Percentiles rank a stretch among this genome's conserved stretches.
Conservation (phyloP, 2,329 filamentous ascomycete genomes). For the Colletotrichum paranaense region DNA sequence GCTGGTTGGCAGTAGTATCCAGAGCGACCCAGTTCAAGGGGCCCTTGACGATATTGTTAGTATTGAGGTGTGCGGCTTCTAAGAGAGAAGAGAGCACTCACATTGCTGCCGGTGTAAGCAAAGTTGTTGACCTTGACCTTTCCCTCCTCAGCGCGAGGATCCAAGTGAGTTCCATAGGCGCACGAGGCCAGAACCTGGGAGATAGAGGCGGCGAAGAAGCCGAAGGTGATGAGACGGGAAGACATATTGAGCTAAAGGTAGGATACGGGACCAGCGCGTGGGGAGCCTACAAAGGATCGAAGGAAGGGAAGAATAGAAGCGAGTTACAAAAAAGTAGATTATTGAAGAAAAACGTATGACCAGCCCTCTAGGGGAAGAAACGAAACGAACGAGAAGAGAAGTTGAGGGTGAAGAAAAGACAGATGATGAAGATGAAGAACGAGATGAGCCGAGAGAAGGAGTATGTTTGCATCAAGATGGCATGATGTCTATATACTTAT, state of each 20-base stretch:
- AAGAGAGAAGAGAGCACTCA: conserved; percentile 37
- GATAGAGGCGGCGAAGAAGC: conserved; percentile 28
- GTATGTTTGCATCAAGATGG: conserved; percentile 26
- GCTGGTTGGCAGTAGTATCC: conserved; percentile 48
- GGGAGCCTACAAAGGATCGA: conserved; percentile 23
- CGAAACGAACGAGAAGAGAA: conserved; percentile 31
- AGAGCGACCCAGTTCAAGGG: conserved; percentile 61
- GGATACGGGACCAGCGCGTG: conserved; percentile 30
- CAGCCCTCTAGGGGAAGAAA: conserved; percentile 35
- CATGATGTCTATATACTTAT: conserved; percentile 30
- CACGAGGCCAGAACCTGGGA: conserved; percentile 47
- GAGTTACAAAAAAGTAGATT: conserved; percentile 17
- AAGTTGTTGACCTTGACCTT: conserved; percentile 49
- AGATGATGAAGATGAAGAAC: conserved; percentile 23
- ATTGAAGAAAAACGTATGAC: conserved; percentile 27
- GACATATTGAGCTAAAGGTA: conserved; percentile 32
- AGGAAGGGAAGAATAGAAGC: conserved; percentile 10
- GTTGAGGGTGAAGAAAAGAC: conserved; percentile 14
- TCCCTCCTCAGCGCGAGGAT: conserved; percentile 44
- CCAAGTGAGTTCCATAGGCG: conserved; percentile 51
- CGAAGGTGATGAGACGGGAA: conserved; percentile 29
- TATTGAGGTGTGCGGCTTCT: background rate
- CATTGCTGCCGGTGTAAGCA: conserved; percentile 49
- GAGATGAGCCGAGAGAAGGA: conserved; percentile 21
- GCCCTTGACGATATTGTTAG: conserved; percentile 41